Base-by-base conservation (phyloP, 345 rosid genomes). In the Diplotaxis tenuifolia region DNA sequence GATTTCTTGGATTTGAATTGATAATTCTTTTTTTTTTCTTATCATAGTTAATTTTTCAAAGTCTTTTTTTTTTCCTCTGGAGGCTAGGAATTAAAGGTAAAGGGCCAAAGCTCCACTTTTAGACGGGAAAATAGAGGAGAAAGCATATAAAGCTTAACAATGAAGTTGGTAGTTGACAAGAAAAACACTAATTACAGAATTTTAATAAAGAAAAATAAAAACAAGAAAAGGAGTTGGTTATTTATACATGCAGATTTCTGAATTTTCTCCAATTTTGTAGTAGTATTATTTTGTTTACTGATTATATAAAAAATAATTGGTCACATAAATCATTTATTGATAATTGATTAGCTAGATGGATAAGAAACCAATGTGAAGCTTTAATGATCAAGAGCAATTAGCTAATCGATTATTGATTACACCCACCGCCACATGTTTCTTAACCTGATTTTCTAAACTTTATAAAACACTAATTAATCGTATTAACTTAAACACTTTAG, bases 111-210 rank as follows among this genome's bases (percentile, higher is more conserved):
- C 11, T 20, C 66, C 72, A 42, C 23, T 32, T 49, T 11, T 21
- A 54, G 53, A 58, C 16, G 4, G 2, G 19, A 14, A 54, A 7
- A 19, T 3, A 38, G 6, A 53, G 64, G 21, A 19, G 53, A 47
- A 34, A 67, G 50, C 54, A n/a, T 9, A 5, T 47, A 67, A 75
- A 25, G 69, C 10, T 61, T 75, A 68, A 52, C 68, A 61, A 75
- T 2, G 25, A 52, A 52, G 74, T 61, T 68, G 74, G 36, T 72
- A 25, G 54, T 74, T 67, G 55, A 67, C 72, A 52, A 40, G 12
- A 40, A 40, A 50, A 49, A 23, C 20, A 56, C 34, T 45, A n/a
- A 73, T 42, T 57, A n/a, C 32, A 3, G 47, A 45, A 20, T 3
- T 45, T 6, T 20, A 42, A 56, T 0, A 14, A 55, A 45, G 6